A percentile compares a stretch with the other conserved stretches of the same genome.
Evolutionary conservation across 1,284 basidiomycete species (phyloP).

Genomic region (Thecaphora frezii): DNA sequence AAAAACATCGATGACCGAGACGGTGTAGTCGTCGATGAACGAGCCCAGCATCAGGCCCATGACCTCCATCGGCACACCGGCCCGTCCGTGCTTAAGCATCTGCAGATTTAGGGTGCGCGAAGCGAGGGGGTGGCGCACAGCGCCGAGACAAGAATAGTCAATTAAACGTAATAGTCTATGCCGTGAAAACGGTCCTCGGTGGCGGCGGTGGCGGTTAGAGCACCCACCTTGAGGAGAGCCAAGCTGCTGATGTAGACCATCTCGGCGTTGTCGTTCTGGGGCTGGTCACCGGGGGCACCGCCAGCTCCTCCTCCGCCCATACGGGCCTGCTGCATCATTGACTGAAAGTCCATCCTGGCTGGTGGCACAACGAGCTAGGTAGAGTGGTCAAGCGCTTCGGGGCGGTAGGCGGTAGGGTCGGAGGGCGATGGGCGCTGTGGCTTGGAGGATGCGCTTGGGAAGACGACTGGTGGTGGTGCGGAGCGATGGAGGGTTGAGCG

Average conservation of each 20-base stretch:
- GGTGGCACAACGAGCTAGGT: too few species aligned
- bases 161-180: too few species aligned
- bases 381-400: too few species aligned
- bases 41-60: slow-evolving; percentile 99
- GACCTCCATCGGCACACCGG: slow-evolving; percentile 99
- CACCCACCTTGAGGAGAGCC: slow-evolving; percentile 47
- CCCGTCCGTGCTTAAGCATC: slow-evolving; percentile 99
- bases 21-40: slow-evolving; percentile 91
- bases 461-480: too few species aligned
- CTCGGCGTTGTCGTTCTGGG: slow-evolving; percentile 61
- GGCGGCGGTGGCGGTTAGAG: too few species aligned
- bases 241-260: slow-evolving; percentile 58
- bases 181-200: too few species aligned
- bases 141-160: slow-evolving; percentile 5
- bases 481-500: too few species aligned
- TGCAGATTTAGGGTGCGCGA: slow-evolving; percentile 56
- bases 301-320: slow-evolving; percentile 38
- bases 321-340: slow-evolving; percentile 51
- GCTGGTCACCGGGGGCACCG: slow-evolving; percentile 40
- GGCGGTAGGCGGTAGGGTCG: too few species aligned
- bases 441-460: too few species aligned
- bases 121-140: background rate
- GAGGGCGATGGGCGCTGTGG: too few species aligned
- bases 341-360: slow-evolving; percentile 54
- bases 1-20: slow-evolving; percentile 93